These are phyloP conservation scores for Rosa hybrid DNA, from an alignment of 331 rosid genomes.

Conservation along the genomic window DNA sequence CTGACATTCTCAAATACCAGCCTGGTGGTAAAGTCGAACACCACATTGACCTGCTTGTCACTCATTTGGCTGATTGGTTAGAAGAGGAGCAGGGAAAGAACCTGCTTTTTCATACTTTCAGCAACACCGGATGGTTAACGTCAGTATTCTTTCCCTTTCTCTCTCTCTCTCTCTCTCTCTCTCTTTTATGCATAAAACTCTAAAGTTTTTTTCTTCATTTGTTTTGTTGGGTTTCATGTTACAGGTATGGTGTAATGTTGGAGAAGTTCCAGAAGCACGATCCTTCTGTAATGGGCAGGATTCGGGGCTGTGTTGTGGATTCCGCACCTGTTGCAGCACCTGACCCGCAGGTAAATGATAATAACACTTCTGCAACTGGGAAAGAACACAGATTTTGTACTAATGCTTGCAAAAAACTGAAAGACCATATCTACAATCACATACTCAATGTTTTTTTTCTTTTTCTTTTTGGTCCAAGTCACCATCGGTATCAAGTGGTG, in stretches of 20 bases:
- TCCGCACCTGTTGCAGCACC: constrained; percentile 96
- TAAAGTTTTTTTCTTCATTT: constrained; percentile 12
- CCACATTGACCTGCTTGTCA: constrained; percentile 67
- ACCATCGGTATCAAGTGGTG: neutral
- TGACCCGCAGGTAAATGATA: constrained; percentile 72
- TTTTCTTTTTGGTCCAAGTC: neutral
- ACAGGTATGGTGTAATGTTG: constrained; percentile 83
- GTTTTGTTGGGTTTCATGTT: constrained; percentile 20
- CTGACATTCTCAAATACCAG: constrained; percentile 68
- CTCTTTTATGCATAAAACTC: neutral
- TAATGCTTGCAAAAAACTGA: neutral
- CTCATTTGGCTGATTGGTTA: constrained; percentile 89
- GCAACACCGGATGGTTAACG: constrained; percentile 99
- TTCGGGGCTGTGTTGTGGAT: constrained; percentile 91
- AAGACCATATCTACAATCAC: neutral
- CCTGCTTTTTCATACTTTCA: constrained; percentile 89
- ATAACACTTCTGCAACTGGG: neutral
- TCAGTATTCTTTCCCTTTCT: constrained; percentile 32
- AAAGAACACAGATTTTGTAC: neutral
- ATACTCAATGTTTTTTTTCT: neutral
- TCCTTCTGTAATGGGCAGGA: constrained; percentile 59
- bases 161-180: no score
- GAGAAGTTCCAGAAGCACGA: constrained; percentile 72
- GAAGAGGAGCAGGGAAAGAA: constrained; percentile 88
- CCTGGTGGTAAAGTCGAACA: constrained; percentile 85